phyloP scores from a whole-genome alignment of 495 filamentous ascomycete genomes.

The Annulohypoxylon stygium region DNA sequence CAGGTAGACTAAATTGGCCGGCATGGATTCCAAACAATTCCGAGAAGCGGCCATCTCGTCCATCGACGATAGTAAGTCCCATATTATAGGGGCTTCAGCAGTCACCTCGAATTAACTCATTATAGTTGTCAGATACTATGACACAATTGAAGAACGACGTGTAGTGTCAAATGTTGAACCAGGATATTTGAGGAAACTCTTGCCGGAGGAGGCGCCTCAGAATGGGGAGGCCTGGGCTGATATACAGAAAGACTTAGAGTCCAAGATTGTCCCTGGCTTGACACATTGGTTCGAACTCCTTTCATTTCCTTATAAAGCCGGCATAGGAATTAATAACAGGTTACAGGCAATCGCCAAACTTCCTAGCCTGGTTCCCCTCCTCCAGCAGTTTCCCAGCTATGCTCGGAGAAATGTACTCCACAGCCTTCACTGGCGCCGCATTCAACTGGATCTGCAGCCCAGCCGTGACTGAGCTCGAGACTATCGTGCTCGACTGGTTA shows the following conservation, averaged over 20 bases:
- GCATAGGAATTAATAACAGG: too few species aligned
- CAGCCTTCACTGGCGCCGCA: conserved; percentile 87
- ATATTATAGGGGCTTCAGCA: not conserved
- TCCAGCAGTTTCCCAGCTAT: conserved; percentile 85
- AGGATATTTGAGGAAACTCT: conserved; percentile 85
- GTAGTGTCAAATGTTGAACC: conserved; percentile 85
- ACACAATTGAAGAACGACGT: conserved; percentile 74
- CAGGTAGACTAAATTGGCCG: conserved; percentile 4
- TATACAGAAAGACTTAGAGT: conserved; percentile 88
- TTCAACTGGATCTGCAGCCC: conserved; percentile 99
- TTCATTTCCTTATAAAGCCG: too few species aligned
- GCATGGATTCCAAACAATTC: conserved; percentile 89
- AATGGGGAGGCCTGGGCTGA: conserved; percentile 81
- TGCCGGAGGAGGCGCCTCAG: conserved; percentile 79
- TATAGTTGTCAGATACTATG: conserved; percentile 85
- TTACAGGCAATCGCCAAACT: conserved; percentile 89
- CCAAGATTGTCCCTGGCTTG: conserved; percentile 91
- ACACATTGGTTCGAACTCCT: too few species aligned
- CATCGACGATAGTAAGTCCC: conserved; percentile 82
- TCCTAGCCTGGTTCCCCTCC: conserved; percentile 96
- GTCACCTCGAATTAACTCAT: conserved; percentile 19
- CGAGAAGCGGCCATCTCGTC: conserved; percentile 82
- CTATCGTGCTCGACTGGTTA: conserved; percentile 93
- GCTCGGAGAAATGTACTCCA: conserved; percentile 92
- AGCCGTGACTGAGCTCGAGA: conserved; percentile 96